A percentile compares a stretch with the other conserved stretches of the same genome.
phyloP scores from a whole-genome alignment of 2,329 filamentous ascomycete species.

The Microdochium trichocladiopsis region DNA sequence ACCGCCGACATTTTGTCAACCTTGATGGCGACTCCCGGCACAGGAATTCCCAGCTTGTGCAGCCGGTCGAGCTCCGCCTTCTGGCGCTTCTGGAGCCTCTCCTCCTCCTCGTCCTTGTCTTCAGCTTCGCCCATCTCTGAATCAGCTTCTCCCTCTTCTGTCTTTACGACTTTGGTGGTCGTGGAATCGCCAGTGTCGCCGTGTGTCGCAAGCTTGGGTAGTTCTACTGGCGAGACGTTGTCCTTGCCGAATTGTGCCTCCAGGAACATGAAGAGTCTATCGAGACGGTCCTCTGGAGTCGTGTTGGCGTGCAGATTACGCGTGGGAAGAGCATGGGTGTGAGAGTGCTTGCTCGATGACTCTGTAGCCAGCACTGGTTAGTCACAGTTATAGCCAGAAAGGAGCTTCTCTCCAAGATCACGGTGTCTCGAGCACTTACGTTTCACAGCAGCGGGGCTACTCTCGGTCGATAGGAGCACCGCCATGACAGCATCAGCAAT shows the following conservation, averaged over 20 bases:
- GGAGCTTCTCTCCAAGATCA: no score
- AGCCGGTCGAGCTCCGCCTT: slow-evolving; percentile 68
- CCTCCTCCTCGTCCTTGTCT: slow-evolving; percentile 31
- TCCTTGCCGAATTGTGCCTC: slow-evolving; percentile 92
- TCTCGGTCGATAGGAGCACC: slow-evolving; percentile 86
- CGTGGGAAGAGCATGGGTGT: slow-evolving; percentile 40
- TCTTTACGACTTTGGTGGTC: not conserved
- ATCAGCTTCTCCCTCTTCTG: slow-evolving; percentile 18
- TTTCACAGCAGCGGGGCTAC: slow-evolving; percentile 89
- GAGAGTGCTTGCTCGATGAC: slow-evolving; percentile 50
- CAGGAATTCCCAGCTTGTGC: slow-evolving; percentile 78
- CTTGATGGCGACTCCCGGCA: slow-evolving; percentile 79
- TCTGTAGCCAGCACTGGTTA: no score
- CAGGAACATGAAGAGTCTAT: slow-evolving; percentile 88
- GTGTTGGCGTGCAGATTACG: slow-evolving; percentile 70
- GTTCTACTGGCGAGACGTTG: slow-evolving; percentile 69
- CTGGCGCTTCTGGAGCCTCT: slow-evolving; percentile 44
- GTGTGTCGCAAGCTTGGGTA: slow-evolving; percentile 46
- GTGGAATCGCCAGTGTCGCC: slow-evolving; percentile 11
- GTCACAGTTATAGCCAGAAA: no score
- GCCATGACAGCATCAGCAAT: slow-evolving; percentile 97
- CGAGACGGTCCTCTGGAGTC: slow-evolving; percentile 67
- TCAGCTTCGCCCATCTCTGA: slow-evolving; percentile 6
- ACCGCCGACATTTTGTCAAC: slow-evolving; percentile 83
- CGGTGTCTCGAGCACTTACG: slow-evolving; percentile 51